phyloP scores from a whole-genome alignment of 2,329 filamentous ascomycete species.

The Sclerotinia spermophila region DNA sequence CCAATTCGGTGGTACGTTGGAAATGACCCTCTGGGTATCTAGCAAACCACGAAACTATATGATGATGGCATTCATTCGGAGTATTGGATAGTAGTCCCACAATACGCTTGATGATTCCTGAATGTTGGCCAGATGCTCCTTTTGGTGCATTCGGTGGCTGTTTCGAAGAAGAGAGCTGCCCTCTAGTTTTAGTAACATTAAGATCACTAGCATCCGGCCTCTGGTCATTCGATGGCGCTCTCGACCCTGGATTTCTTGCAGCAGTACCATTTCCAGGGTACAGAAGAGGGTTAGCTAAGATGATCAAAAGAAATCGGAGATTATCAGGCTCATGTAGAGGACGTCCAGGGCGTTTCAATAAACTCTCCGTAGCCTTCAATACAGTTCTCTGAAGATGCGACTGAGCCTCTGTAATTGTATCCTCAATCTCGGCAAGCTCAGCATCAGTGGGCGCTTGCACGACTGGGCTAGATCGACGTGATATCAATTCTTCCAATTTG shows the following conservation, averaged over 20 bases:
- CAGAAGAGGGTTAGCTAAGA: conserved; percentile 75
- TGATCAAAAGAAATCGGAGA: conserved; percentile 71
- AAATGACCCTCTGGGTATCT: conserved; percentile 66
- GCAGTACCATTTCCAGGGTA: conserved; percentile 42
- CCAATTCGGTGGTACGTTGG: conserved; percentile 69
- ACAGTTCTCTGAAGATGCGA: conserved; percentile 65
- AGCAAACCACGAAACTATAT: conserved; percentile 75
- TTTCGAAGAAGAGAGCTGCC: conserved; percentile 16
- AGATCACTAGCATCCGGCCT: not conserved
- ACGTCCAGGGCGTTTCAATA: conserved; percentile 75
- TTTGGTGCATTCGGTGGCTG: conserved; percentile 21
- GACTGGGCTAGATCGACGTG: conserved; percentile 27
- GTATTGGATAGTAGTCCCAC: conserved; percentile 76
- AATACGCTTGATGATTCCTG: conserved; percentile 79
- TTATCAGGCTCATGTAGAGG: conserved; percentile 65
- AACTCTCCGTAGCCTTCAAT: conserved; percentile 72
- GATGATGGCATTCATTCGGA: conserved; percentile 70
- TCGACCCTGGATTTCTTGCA: conserved; percentile 12
- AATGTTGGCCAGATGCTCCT: conserved; percentile 60
- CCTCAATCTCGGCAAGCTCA: conserved; percentile 45
- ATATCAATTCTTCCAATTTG: conserved; percentile 53
- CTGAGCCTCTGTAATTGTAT: conserved; percentile 57
- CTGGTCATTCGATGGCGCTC: conserved; percentile 9
- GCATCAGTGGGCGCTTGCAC: conserved; percentile 23
- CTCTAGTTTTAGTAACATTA: conserved; percentile 4